Base-by-base conservation (phyloP, 2,329 filamentous ascomycete species). In the Trichoderma harzianum region DNA sequence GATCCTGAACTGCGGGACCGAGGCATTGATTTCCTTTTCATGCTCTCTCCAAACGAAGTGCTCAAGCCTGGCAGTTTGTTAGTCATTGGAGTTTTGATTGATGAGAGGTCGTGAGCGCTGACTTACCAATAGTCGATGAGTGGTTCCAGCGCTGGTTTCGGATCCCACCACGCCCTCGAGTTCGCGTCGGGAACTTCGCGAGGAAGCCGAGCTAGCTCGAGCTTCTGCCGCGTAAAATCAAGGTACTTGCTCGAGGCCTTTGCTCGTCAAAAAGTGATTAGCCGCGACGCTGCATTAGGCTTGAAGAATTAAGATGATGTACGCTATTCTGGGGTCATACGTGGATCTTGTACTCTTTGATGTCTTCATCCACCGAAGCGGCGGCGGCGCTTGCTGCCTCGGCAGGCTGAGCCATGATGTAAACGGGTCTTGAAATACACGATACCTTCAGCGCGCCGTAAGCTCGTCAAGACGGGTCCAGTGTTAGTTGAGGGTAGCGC, bases 161-260 rank as follows among this genome's bases (percentile, higher is more conserved):
- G 87, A 72, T 89, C 86, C 80, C 86, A 88, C 86, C 86, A 89
- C 73, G 85, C 83, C 58, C 82, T 80, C 36, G 84, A 84, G 71
- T 82, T 84, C 2, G 85, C 82, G 10, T 86, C 78, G 8, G 83
- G 80, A 3, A 84, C 77, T 75, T 91, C 89, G 75, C 89, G 87
- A 53, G 91, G 91, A 34, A 92, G 80, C 72, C 91, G 84, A 26
- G 89, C 90, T 60, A 92, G 83, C 76, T 92, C 88, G 11, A 93
- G 84, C 79, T 93, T 93, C 78, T 89, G 87, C 77, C 83, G 86
- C 7, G 91, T 93, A 72, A 92, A 83, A 60, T 91, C 87, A 1
- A 93, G 84, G 78, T 92, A 92, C 76, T 87, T 89, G 69, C 86
- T 87, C 3, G 90, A 92, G 18, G 92, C 87, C 90, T 91, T 70